phyloP scores from a whole-genome alignment of 192 early-diverging fungal genomes.

The Dissophora ornata region DNA sequence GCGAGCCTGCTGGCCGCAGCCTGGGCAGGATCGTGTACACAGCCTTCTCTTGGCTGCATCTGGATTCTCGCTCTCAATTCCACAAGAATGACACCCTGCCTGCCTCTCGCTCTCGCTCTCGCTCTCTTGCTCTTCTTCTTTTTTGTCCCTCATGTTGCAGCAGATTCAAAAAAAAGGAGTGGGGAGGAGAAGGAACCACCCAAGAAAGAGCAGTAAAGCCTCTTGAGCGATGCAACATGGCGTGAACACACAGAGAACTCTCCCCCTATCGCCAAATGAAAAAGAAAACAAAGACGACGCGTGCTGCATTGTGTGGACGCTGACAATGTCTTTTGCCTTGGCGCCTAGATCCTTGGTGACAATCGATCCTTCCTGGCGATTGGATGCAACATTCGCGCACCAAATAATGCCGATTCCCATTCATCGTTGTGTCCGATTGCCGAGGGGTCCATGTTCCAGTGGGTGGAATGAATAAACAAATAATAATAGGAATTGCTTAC shows the following conservation, averaged over 20 bases:
- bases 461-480: neutral
- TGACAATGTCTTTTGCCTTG: too few species aligned
- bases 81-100: too few species aligned
- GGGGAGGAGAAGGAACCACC: neutral
- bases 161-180: neutral
- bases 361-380: too few species aligned
- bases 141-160: too few species aligned
- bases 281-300: constrained; percentile 6
- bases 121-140: constrained; percentile 4
- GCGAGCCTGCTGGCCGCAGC: too few species aligned
- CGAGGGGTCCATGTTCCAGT: neutral
- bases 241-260: neutral
- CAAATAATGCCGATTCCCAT: too few species aligned
- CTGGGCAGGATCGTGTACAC: too few species aligned
- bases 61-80: too few species aligned
- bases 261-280: neutral
- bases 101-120: neutral
- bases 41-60: too few species aligned
- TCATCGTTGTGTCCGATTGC: neutral
- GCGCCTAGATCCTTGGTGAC: too few species aligned
- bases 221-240: neutral
- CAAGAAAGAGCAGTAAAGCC: neutral
- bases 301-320: neutral
- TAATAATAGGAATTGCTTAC: too few species aligned
- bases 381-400: too few species aligned